These are phyloP conservation scores for Linum trigynum DNA, from an alignment of 345 rosid genomes.

Conservation along the genomic window DNA sequence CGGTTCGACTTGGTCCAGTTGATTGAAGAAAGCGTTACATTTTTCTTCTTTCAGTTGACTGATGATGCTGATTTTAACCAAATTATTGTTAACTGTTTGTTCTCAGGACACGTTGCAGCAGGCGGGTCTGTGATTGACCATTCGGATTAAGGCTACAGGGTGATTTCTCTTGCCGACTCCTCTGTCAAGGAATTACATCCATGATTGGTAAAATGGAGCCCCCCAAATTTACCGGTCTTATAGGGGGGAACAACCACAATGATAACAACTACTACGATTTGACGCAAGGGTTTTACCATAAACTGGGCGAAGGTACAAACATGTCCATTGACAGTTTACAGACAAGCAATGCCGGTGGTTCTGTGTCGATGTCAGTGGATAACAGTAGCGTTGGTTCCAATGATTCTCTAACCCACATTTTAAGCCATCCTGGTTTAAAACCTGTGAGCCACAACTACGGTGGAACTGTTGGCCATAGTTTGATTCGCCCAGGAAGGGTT, in stretches of 20 bases:
- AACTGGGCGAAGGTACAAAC: slow-evolving; percentile 57
- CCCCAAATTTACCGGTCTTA: slow-evolving; percentile 40
- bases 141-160: slow-evolving; percentile 12
- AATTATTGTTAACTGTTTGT: neutral
- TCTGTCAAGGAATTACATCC: slow-evolving; percentile 16
- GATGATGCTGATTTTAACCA: neutral
- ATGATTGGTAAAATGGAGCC: slow-evolving; percentile 51
- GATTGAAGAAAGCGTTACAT: neutral
- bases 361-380: slow-evolving; percentile 56
- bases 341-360: slow-evolving; percentile 50
- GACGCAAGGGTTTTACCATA: slow-evolving; percentile 49
- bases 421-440: slow-evolving; percentile 52
- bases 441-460: slow-evolving; percentile 32
- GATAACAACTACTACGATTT: slow-evolving; percentile 40
- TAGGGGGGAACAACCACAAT: slow-evolving; percentile 38
- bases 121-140: slow-evolving; percentile 12
- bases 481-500: slow-evolving; percentile 46
- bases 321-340: slow-evolving; percentile 60
- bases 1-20: neutral
- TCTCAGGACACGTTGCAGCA: slow-evolving; percentile 8
- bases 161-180: slow-evolving; percentile 8
- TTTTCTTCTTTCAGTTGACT: neutral
- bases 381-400: slow-evolving; percentile 62
- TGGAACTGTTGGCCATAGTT: slow-evolving; percentile 47
- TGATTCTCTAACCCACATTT: slow-evolving; percentile 57